Conservation (phyloP, 495 filamentous ascomycete species). For the Aspergillus haitiensis region DNA sequence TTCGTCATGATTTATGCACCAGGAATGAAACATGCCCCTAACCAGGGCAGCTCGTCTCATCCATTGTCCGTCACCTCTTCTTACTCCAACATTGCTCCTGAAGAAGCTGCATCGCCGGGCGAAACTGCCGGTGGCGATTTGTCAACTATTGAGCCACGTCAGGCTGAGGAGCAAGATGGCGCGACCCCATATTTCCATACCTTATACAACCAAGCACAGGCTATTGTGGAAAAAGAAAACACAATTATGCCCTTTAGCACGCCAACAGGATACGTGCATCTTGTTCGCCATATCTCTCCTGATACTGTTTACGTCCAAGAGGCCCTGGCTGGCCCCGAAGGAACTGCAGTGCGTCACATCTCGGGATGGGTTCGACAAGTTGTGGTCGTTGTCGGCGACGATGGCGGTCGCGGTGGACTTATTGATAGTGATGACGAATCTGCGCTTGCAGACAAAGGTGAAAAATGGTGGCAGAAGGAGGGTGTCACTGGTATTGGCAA, state of each 20-base stretch:
- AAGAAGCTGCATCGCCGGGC: conserved; percentile 68
- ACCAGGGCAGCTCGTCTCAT: conserved; percentile 37
- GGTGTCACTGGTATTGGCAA: conserved; percentile 81
- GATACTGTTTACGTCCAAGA: conserved; percentile 84
- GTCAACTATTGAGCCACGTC: conserved; percentile 47
- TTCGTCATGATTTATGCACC: conserved; percentile 90
- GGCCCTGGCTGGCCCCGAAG: conserved; percentile 69
- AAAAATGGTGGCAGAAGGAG: conserved; percentile 81
- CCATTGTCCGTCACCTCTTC: conserved; percentile 75
- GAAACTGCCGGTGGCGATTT: conserved; percentile 59
- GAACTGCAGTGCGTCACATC: conserved; percentile 67
- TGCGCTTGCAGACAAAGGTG: conserved; percentile 53
- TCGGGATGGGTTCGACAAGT: conserved; percentile 83
- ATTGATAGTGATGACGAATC: conserved; percentile 88
- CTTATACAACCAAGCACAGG: conserved; percentile 70
- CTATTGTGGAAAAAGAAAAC: conserved; percentile 75
- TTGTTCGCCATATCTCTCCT: conserved; percentile 78
- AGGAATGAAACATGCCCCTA: conserved; percentile 63
- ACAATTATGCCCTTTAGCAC: conserved; percentile 89
- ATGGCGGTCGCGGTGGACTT: conserved; percentile 78
- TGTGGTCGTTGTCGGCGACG: conserved; percentile 80
- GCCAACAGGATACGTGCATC: conserved; percentile 71
- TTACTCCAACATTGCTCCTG: conserved; percentile 80
- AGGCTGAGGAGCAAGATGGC: conserved; percentile 36
- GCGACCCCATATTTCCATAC: conserved; percentile 64